A percentile compares a stretch with the other conserved stretches of the same genome.
phyloP scores from a whole-genome alignment of 306 rosid genomes.

The Cucurbita ficifolia region DNA sequence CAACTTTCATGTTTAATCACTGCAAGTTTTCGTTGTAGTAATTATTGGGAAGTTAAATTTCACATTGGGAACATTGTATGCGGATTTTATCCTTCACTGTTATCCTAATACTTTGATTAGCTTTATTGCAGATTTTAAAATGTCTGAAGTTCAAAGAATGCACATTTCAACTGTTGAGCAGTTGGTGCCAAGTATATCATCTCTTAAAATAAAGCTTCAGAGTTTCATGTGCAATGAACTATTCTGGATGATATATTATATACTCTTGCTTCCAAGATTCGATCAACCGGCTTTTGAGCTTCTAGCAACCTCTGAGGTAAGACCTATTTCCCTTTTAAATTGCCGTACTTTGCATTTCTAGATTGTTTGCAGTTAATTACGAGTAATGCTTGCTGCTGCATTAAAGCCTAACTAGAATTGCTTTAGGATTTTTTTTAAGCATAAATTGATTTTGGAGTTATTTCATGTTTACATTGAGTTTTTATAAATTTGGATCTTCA shows the following conservation, averaged over 20 bases:
- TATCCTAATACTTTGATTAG: neutral
- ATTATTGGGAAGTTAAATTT: neutral
- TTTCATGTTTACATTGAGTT: neutral
- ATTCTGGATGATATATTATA: slow-evolving; percentile 86
- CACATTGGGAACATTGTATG: neutral
- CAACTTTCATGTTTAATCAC: neutral
- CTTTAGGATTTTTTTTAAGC: neutral
- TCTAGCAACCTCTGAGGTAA: slow-evolving; percentile 62
- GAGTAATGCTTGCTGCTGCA: neutral
- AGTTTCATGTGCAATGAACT: slow-evolving; percentile 49
- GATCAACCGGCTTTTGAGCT: slow-evolving; percentile 42
- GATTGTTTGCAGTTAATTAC: neutral
- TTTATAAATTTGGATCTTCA: neutral
- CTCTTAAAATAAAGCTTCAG: slow-evolving; percentile 44
- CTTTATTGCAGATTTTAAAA: slow-evolving; percentile 48
- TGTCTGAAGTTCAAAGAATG: slow-evolving; percentile 58
- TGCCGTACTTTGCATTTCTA: neutral
- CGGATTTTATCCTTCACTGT: neutral
- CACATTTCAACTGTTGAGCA: slow-evolving; percentile 55
- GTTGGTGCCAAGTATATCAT: slow-evolving; percentile 45
- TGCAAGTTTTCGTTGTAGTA: neutral
- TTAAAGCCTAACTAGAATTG: neutral
- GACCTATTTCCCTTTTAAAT: slow-evolving; percentile 9
- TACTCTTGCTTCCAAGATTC: slow-evolving; percentile 64
- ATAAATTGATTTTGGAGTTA: neutral